Base-by-base conservation (phyloP, 768 basidiomycete genomes). In the Xerocomus potaroensis region DNA sequence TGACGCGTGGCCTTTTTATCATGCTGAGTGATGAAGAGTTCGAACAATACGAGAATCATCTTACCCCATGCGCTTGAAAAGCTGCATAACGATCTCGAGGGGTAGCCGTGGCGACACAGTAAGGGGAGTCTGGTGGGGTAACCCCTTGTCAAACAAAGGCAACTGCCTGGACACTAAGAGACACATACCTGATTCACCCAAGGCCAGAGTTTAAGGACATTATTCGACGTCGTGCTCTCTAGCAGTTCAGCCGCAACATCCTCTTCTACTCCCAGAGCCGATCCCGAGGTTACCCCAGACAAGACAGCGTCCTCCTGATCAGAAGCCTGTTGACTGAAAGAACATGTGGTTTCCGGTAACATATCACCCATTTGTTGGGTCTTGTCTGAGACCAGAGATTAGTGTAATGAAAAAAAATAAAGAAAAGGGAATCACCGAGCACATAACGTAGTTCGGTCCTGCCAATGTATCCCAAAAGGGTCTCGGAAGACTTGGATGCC, bases 31-130 rank as follows among this genome's bases (percentile, higher is more conserved):
- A 3, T 1, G 18, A 35, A 3, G 24, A 22, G n/a, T 14, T 1
- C 8, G 9, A 16, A 37, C 16, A 4, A 53, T 27, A 16, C n/a
- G n/a, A 41, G 34, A 35, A 54, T 15, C 1, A 12, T 75, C 91
- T 56, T 60, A 96, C 96, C 96, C 96, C 87, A 99, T 90, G 37
- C 91, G 79, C 63, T 95, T 91, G 75, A 98, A 99, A 22, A 99
- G 70, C 61, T 99, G 92, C 87, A 96, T 91, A 8, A 94, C 91
- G 45, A 97, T 92, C 65, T 99, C 96, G 34, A 99, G 72, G 1
- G 93, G 92, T 32, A 96, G 76, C 53, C 90, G 89, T 1, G 92
- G 86, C 6, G 92, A 86, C 10, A 96, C 93, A 0, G 90, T 92
- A 59, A 99, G 77, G 1, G 95, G 93, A 0, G 92, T 95, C 96